Percentiles rank a stretch among this genome's conserved stretches.
Evolutionary conservation across 495 filamentous ascomycete genomes (phyloP).

Genomic region (Penicillium odoratum): DNA sequence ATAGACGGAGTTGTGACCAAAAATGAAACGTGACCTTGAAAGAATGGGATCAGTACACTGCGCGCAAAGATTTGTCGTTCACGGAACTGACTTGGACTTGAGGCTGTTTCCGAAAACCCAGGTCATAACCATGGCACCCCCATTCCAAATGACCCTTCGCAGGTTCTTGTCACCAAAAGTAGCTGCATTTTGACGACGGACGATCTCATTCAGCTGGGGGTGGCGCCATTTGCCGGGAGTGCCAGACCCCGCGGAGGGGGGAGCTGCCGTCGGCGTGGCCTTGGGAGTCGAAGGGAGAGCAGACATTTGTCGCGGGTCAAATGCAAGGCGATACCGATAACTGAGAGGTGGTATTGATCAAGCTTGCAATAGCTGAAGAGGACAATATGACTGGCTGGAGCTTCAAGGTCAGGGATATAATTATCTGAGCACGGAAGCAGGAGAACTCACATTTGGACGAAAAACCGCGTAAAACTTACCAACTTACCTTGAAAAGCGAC

Average conservation of each 20-base stretch:
- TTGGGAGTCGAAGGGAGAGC: conserved; percentile 61
- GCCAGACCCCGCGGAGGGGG: conserved; percentile 47
- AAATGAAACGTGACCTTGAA: conserved; percentile 28
- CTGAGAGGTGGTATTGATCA: not conserved
- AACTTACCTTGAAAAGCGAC: conserved; percentile 1
- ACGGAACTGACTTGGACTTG: conserved; percentile 36
- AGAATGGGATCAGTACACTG: conserved; percentile 6
- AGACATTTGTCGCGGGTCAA: conserved; percentile 33
- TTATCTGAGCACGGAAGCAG: not conserved
- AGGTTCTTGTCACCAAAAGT: conserved; percentile 73
- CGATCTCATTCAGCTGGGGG: conserved; percentile 76
- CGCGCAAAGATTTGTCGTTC: not conserved
- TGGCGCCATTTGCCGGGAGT: conserved; percentile 85
- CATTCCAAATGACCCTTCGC: conserved; percentile 64
- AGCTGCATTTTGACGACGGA: conserved; percentile 67
- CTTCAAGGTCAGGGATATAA: not conserved
- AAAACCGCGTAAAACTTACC: not conserved
- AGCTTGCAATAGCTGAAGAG: not conserved
- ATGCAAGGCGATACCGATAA: not conserved
- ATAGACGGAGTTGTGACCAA: conserved; percentile 26
- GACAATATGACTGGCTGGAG: not conserved
- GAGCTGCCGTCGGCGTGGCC: conserved; percentile 51
- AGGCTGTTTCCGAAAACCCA: conserved; percentile 39
- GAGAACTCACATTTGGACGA: not conserved
- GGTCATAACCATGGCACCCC: conserved; percentile 51